Base-by-base conservation (phyloP, 345 rosid species). In the Pistacia integerrima region DNA sequence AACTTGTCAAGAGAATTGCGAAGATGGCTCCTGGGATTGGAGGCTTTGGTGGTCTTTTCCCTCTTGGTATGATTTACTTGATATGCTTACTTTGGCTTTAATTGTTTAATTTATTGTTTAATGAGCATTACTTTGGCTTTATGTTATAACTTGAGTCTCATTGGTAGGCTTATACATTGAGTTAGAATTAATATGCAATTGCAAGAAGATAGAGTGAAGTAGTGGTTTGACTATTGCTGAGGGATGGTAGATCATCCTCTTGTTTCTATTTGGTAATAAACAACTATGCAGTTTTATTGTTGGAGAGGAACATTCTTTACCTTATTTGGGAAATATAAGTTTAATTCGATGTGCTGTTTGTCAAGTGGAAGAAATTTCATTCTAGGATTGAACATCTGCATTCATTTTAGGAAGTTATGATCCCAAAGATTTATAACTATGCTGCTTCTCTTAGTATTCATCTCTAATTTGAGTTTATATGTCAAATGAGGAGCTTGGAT, bases 1-100 rank as follows among this genome's bases (percentile, higher is more conserved):
- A 96, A 77, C 99, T 96, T 66, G 95, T 93, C 60, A 72, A 76
- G 73, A 84, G 98, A 79, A 96, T 93, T 61, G 94, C 94, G 0
- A 92, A 91, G 77, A 92, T 96, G 97, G 94, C 95, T 38, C 97
- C 95, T 56, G 95, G 94, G 60, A 91, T 93, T 54, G 98, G 97
- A 49, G 99, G 97, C 57, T 96, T 96, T 66, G 98, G 97, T 54
- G 98, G 97, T 38, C 95, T 92, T 74, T 92, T 76, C 80, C 97
- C 98, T 8, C 82, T 92, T 38, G 98, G 99, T 93, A 92, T 74
- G 64, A 3, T 67, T 25, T 36, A 14, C 4, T 60, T 3, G 20
- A 51, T 51, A 3, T 51, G 17, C 57, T 54, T 13, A 54, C 57
- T 25, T 41, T 8, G 67, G 5, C 5, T 48, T 64, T 54, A 3